Percentiles rank a stretch among this genome's conserved stretches.
phyloP scores from a whole-genome alignment of 352 stramenopile species.

The Bremia lactucae region DNA sequence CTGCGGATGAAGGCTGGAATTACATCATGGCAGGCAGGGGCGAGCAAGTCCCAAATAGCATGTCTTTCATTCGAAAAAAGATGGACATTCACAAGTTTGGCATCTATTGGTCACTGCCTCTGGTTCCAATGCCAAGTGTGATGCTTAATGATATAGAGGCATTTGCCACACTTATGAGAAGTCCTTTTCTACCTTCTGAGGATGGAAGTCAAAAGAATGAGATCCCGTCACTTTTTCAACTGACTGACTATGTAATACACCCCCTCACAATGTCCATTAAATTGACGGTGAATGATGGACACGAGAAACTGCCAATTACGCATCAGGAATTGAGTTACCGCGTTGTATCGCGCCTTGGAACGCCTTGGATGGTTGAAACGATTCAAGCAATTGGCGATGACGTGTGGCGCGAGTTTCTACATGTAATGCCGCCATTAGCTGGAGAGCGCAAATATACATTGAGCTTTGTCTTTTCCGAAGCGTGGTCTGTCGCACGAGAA shows the following conservation, averaged over 20 bases:
- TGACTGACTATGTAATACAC: conserved; percentile 56
- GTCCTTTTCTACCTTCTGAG: conserved; percentile 27
- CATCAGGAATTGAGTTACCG: conserved; percentile 62
- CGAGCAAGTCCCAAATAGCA: conserved; percentile 2
- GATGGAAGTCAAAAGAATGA: conserved; percentile 2
- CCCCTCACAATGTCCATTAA: conserved; percentile 70
- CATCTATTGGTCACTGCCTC: conserved; percentile 63
- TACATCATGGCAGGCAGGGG: conserved; percentile 73
- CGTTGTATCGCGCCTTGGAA: conserved; percentile 61
- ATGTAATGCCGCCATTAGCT: conserved; percentile 58
- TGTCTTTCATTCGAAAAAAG: conserved; percentile 62
- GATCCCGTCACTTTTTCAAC: conserved; percentile 30
- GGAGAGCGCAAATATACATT: conserved; percentile 70
- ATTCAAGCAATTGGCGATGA: conserved; percentile 62
- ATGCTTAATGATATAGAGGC: conserved; percentile 40
- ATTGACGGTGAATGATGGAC: conserved; percentile 71
- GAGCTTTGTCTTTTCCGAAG: conserved; percentile 77
- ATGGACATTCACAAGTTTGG: conserved; percentile 76
- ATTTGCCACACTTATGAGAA: conserved; percentile 66
- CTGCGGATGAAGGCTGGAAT: conserved; percentile 67
- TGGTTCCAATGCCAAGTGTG: conserved; percentile 30
- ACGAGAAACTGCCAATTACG: conserved; percentile 69
- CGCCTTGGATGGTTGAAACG: conserved; percentile 67
- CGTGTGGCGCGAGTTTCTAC: conserved; percentile 57
- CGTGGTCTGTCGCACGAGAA: conserved; percentile 69